Conservation (phyloP, 2,329 filamentous ascomycete genomes). For the Exophiala sideris region DNA sequence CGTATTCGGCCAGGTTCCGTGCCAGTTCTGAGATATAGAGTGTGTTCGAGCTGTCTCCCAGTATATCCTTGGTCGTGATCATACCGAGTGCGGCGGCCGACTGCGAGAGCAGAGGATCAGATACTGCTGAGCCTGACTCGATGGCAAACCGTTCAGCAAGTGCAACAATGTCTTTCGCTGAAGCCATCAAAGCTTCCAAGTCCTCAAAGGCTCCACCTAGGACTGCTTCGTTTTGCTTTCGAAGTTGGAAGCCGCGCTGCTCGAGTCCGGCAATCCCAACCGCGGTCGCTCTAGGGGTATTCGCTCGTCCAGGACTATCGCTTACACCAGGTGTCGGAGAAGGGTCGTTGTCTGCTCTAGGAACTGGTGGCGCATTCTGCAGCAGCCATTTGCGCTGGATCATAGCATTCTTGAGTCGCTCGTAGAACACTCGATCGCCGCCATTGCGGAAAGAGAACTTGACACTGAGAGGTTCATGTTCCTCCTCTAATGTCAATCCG, state of each 20-base stretch:
- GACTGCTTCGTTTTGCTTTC: constrained; percentile 87
- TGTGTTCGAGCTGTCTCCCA: constrained; percentile 71
- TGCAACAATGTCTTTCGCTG: constrained; percentile 91
- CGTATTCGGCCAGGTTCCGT: constrained; percentile 79
- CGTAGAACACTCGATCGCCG: constrained; percentile 85
- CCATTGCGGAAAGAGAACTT: constrained; percentile 82
- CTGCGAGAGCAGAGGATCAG: constrained; percentile 74
- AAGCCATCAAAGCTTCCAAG: constrained; percentile 93
- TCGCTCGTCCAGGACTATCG: constrained; percentile 28
- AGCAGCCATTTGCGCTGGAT: constrained; percentile 95
- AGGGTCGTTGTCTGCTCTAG: constrained; percentile 52
- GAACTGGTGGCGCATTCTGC: constrained; percentile 82
- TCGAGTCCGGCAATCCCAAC: constrained; percentile 92
- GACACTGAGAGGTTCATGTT: constrained; percentile 68
- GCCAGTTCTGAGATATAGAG: constrained; percentile 87
- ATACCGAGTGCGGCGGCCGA: constrained; percentile 81
- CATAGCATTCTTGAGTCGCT: constrained; percentile 80
- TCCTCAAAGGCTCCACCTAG: constrained; percentile 96
- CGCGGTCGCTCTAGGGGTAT: constrained; percentile 50
- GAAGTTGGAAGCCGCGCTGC: constrained; percentile 74
- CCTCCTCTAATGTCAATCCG: constrained; percentile 44
- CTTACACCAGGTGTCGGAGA: constrained; percentile 13
- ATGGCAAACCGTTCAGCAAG: constrained; percentile 83
- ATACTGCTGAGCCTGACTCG: constrained; percentile 58
- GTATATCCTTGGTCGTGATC: constrained; percentile 92